Percentiles rank a stretch among this genome's conserved stretches.
Conservation (phyloP, 768 basidiomycete species). For the Kwoniella botswanensis region DNA sequence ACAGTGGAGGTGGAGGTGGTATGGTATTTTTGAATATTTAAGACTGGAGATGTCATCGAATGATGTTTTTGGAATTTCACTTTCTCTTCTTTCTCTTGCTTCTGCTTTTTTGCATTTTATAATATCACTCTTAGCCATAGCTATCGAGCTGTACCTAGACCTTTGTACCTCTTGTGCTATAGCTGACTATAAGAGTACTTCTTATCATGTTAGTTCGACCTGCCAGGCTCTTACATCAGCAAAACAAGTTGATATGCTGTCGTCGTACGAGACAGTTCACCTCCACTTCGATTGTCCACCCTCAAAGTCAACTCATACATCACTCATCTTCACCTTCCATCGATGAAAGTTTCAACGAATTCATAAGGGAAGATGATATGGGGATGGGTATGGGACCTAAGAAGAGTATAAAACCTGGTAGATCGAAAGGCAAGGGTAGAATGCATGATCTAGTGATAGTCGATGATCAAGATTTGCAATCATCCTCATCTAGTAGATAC, state of each 20-base stretch:
- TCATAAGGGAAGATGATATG: conserved; percentile 24
- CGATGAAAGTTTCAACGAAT: conserved; percentile 25
- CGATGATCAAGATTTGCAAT: neutral
- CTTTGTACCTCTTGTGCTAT: neutral
- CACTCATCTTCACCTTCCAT: neutral
- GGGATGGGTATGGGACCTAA: conserved; percentile 21
- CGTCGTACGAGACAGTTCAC: neutral
- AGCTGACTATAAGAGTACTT: neutral
- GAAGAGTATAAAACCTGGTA: conserved; percentile 1
- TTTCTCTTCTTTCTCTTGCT: neutral
- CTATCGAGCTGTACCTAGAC: neutral
- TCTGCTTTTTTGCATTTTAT: neutral
- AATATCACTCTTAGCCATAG: neutral
- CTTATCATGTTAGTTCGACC: conserved; percentile 31
- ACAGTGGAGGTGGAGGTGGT: conserved; percentile 7
- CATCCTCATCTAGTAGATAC: neutral
- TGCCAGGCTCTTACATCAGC: conserved; percentile 32
- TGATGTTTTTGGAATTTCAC: conserved; percentile 8
- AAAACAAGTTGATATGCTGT: neutral
- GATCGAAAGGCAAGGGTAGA: conserved; percentile 11
- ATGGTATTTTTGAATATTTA: neutral
- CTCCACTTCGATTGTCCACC: conserved; percentile 15
- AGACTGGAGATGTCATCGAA: conserved; percentile 13
- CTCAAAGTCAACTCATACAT: conserved; percentile 18
- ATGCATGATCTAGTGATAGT: conserved; percentile 20